Conservation (phyloP, 805 yeast genomes). For the Candida succiphila region DNA sequence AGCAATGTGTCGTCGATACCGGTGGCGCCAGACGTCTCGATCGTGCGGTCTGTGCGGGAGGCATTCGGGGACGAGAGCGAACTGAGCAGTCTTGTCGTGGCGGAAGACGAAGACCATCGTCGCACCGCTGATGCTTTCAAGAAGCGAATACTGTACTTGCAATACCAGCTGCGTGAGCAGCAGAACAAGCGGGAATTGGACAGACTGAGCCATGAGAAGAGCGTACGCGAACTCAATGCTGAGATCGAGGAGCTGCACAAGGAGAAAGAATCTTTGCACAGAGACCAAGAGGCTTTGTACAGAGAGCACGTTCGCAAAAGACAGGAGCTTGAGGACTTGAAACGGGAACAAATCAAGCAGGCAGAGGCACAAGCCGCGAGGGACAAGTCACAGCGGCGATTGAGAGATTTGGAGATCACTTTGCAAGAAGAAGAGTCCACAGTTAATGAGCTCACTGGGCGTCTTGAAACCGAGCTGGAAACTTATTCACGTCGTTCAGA, state of each 20-base stretch:
- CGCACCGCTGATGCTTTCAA: constrained; percentile 5
- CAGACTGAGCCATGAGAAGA: constrained; percentile 1
- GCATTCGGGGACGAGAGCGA: too few relatives aligned
- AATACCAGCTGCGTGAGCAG: constrained; percentile 4
- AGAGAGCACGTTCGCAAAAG: constrained; percentile 22
- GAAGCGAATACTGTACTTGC: constrained; percentile 6
- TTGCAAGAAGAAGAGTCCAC: constrained; percentile 6
- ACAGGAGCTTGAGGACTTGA: constrained; percentile 7
- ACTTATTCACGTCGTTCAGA: too few relatives aligned
- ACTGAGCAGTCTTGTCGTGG: too few relatives aligned
- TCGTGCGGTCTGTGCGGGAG: too few relatives aligned
- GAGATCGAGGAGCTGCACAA: constrained; percentile 16
- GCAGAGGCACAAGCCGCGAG: neutral
- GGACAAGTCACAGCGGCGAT: neutral
- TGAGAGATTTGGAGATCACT: neutral
- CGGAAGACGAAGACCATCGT: too few relatives aligned
- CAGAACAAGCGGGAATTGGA: neutral
- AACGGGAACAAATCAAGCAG: constrained; percentile 22
- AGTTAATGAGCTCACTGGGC: neutral
- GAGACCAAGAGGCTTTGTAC: constrained; percentile 7
- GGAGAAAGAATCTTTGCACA: constrained; percentile 23
- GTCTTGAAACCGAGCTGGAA: constrained; percentile 1
- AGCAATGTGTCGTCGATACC: too few relatives aligned
- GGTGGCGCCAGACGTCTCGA: too few relatives aligned
- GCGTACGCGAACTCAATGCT: constrained; percentile 12